phyloP scores from a whole-genome alignment of 495 filamentous ascomycete species.

The Talaromyces thailandensis region DNA sequence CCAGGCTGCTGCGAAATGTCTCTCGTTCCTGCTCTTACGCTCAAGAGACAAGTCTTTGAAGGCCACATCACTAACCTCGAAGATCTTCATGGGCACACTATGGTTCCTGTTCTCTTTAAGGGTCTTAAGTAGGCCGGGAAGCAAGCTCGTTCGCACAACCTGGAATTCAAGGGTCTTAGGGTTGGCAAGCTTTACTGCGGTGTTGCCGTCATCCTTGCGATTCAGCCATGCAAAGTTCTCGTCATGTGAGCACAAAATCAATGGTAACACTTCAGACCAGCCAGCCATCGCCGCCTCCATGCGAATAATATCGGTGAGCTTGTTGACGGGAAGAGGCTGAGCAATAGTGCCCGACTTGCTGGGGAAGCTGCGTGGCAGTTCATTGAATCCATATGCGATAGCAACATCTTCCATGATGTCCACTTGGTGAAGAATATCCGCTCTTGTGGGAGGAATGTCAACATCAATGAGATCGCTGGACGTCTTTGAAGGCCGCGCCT shows the following conservation, averaged over 20 bases:
- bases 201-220: conserved; percentile 77
- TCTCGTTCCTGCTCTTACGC: conserved; percentile 81
- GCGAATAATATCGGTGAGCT: conserved; percentile 85
- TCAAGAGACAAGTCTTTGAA: conserved; percentile 75
- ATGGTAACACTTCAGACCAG: conserved; percentile 92
- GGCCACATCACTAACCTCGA: conserved; percentile 85
- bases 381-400: conserved; percentile 94
- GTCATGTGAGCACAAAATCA: conserved; percentile 95
- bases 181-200: conserved; percentile 83
- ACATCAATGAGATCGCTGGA: conserved; percentile 65
- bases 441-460: conserved; percentile 75
- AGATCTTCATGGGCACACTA: conserved; percentile 81
- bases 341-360: conserved; percentile 77
- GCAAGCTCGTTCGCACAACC: conserved; percentile 80
- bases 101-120: conserved; percentile 91
- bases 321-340: conserved; percentile 84
- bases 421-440: conserved; percentile 90
- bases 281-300: conserved; percentile 88
- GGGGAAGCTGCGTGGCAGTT: conserved; percentile 74
- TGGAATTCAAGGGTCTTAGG: conserved; percentile 96
- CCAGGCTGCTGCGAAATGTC: conserved; percentile 91
- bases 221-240: conserved; percentile 98
- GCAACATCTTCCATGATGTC: conserved; percentile 99
- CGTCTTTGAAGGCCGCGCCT: conserved; percentile 57
- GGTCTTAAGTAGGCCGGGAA: conserved; percentile 91